Base-by-base conservation (phyloP, 495 filamentous ascomycete species). In the Copromyces sp. region DNA sequence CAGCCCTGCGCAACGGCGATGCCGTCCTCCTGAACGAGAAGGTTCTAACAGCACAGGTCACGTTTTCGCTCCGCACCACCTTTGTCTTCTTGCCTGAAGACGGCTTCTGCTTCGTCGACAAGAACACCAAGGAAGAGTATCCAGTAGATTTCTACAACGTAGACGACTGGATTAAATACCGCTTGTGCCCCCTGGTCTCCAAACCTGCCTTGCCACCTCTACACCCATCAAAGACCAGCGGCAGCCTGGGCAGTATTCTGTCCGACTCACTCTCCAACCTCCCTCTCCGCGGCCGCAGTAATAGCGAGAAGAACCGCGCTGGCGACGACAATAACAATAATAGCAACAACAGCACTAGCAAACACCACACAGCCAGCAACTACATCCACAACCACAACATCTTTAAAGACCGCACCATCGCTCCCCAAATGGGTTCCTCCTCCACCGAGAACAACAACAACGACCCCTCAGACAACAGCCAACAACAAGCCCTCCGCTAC, bases 21-120 rank as follows among this genome's bases (percentile, higher is more conserved):
- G 91, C 94, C 37, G 95, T 98, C 2, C 85, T 97, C 4, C 82
- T 99, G 41, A 97, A 93, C 77, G 94, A 93, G 29, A 92, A 93
- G 72, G 92, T 98, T 2, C 85, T 99, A 2, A 97, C 94, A 2
- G 94, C 95, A 0, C 94, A 97, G 80, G 94, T 97, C 69, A 97
- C 95, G 80, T 98, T 99, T 81, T 93, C 92, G 2, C 87, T 99
- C 47, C 91, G 95, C 8, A 97, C 93, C 3, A 92, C 88, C 71
- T 99, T 91, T 76, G 87, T 90, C 29, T 90, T 98, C 29, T 86
- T 99, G 2, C 95, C 95, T 4, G 91, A 97, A 73, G 90, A 94
- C 76, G 94, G 94, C 0, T 88, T 89, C 78, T 97, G 94, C 81
- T 99, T 97, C 77, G 86, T 97, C 76, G 89, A 97, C 82, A 92